Base-by-base conservation (phyloP, 768 basidiomycete genomes). In the Pleurotus citrinopileatus region DNA sequence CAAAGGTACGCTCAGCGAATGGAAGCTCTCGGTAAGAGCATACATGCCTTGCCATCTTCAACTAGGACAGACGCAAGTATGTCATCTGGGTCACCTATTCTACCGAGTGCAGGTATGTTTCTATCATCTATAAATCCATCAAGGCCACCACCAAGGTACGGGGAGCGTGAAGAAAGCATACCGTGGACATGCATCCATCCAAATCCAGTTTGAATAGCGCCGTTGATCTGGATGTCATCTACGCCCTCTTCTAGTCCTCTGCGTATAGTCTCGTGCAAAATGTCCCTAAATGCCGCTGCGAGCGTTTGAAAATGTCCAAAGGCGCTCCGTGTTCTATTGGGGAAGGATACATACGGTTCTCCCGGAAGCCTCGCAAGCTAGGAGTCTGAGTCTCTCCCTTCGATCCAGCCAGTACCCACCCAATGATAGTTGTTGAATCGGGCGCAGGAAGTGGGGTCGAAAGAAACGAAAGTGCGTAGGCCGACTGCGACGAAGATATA, bases 151-250 rank as follows among this genome's bases (percentile, higher is more conserved):
- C 34, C 26, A 26, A 48, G 38, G 60, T 47, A 42, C 9, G 32
- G 59, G 28, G 15, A 34, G 6, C 15, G 23, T 46, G 28, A 40
- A 10, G 26, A 17, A 36, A 22, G 19, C 10, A 3, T 54, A 77
- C 80, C 80, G 40, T 91, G 81, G 42, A 93, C 84, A 63, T 93
- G 91, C 86, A 93, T 87, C 91, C 91, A 93, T n/a, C 91, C 91
- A 17, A 81, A 67, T 56, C 79, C 80, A 2, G 83, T 68, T 61
- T 89, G 87, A 26, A 78, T 65, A 8, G 89, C 91, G 4, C 77
- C 79, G 53, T 83, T 83, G 3, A 63, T 76, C 73, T 84, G 84
- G 2, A 88, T 70, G 2, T 87, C 84, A 59, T 93, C 91, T 1
- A 77, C 71, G 8, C 74, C 76, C 42, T 87, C 80, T 17, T 60